These are phyloP conservation scores for Forsythia viridissima DNA, from an alignment of 257 asterid species.

Conservation along the genomic window DNA sequence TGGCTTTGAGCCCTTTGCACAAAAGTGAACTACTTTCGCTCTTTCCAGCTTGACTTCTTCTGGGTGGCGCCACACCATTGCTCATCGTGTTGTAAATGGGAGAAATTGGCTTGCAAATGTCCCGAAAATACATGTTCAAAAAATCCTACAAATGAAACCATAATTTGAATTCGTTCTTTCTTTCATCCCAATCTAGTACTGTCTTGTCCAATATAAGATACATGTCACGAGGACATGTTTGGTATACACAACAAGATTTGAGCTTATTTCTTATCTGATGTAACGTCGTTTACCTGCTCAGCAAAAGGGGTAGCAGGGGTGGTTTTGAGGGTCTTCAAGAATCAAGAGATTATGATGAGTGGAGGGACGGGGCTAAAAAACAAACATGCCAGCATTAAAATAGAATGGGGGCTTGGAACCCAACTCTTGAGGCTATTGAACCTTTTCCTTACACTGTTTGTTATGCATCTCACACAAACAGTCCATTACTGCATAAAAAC, in stretches of 20 bases:
- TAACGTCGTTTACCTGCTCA: slow-evolving; percentile 33
- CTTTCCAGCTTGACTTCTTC: slow-evolving; percentile 44
- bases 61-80: slow-evolving; percentile 60
- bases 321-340: too few species aligned
- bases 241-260: too few species aligned
- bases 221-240: too few species aligned
- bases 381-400: slow-evolving; percentile 36
- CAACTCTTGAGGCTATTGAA: slow-evolving; percentile 26
- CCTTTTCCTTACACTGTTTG: slow-evolving; percentile 19
- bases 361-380: slow-evolving; percentile 23
- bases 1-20: slow-evolving; percentile 61
- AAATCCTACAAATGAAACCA: slow-evolving; percentile 45
- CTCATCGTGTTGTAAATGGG: slow-evolving; percentile 39
- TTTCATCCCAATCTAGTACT: too few species aligned
- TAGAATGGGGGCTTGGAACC: slow-evolving; percentile 29
- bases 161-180: background rate
- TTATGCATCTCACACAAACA: slow-evolving; percentile 23
- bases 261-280: too few species aligned
- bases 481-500: slow-evolving; percentile 30
- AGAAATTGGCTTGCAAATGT: slow-evolving; percentile 38
- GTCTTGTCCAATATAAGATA: too few species aligned
- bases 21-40: slow-evolving; percentile 55
- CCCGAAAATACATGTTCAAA: slow-evolving; percentile 51
- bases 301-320: slow-evolving; percentile 14
- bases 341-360: too few species aligned